Conservation (phyloP, 2,329 filamentous ascomycete genomes). For the Metarhizium guizhouense region DNA sequence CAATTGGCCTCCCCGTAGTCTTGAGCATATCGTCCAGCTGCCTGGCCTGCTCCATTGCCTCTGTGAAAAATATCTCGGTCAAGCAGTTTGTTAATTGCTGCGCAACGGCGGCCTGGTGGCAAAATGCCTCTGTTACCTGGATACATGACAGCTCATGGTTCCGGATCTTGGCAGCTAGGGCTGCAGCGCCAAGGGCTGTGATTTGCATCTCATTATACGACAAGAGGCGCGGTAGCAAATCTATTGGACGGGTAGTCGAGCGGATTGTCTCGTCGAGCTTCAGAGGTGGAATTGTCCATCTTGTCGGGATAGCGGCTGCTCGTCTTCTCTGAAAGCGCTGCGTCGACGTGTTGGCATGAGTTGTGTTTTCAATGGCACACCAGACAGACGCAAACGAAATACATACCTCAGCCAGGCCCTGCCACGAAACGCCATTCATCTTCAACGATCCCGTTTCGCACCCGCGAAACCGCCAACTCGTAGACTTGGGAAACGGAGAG, state of each 20-base stretch:
- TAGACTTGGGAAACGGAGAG: neutral
- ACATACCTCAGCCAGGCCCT: slow-evolving; percentile 8
- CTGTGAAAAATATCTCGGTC: slow-evolving; percentile 40
- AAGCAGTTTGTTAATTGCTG: slow-evolving; percentile 29
- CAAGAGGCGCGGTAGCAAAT: slow-evolving; percentile 7
- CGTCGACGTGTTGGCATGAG: neutral
- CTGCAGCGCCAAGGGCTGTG: slow-evolving; percentile 9
- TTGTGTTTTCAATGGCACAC: no score
- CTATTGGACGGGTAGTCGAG: slow-evolving; percentile 6
- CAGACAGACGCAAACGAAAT: neutral
- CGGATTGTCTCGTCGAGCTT: slow-evolving; percentile 8
- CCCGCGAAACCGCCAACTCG: neutral
- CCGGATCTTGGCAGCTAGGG: slow-evolving; percentile 10
- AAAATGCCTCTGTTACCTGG: slow-evolving; percentile 17
- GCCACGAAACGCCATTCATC: slow-evolving; percentile 5
- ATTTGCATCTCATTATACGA: slow-evolving; percentile 14
- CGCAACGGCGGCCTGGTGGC: slow-evolving; percentile 18
- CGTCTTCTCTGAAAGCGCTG: slow-evolving; percentile 6
- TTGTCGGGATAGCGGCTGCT: slow-evolving; percentile 5
- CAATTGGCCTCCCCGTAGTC: slow-evolving; percentile 6
- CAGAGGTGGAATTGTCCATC: slow-evolving; percentile 8
- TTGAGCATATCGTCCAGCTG: slow-evolving; percentile 29
- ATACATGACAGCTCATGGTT: slow-evolving; percentile 12
- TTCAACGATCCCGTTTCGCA: neutral
- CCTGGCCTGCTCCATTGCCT: slow-evolving; percentile 34